Evolutionary conservation across 2,329 filamentous ascomycete species (phyloP).

Genomic region (Trichoderma citrinoviride): DNA sequence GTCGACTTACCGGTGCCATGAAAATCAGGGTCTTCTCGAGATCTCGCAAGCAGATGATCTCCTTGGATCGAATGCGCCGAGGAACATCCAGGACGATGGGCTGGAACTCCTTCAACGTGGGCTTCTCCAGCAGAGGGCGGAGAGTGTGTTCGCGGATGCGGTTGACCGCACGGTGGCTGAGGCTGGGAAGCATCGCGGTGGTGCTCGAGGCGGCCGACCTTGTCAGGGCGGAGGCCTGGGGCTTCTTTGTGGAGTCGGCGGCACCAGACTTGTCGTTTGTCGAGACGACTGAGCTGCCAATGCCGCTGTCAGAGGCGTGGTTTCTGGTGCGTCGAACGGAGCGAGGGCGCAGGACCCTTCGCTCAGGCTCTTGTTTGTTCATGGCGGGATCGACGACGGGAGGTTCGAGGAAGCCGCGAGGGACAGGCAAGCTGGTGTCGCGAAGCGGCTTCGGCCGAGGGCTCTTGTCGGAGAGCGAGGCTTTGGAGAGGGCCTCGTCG

Average conservation of each 20-base stretch:
- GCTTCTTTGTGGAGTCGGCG: constrained; percentile 45
- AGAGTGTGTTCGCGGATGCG: constrained; percentile 79
- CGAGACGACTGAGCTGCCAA: constrained; percentile 77
- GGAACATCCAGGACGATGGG: constrained; percentile 76
- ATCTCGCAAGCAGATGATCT: constrained; percentile 88
- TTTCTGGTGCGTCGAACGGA: constrained; percentile 57
- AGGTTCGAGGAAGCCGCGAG: constrained; percentile 57
- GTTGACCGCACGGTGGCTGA: constrained; percentile 68
- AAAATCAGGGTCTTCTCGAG: constrained; percentile 91
- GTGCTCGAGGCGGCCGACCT: constrained; percentile 54
- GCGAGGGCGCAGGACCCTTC: constrained; percentile 53
- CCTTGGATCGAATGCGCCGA: constrained; percentile 73
- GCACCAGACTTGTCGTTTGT: constrained; percentile 50
- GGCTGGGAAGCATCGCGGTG: constrained; percentile 52
- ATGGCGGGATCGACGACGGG: constrained; percentile 52
- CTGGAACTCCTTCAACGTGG: constrained; percentile 75
- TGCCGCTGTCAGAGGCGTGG: constrained; percentile 80
- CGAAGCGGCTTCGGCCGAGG: constrained; percentile 39
- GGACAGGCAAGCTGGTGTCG: constrained; percentile 59
- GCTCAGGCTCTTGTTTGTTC: constrained; percentile 43
- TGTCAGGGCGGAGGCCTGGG: constrained; percentile 56
- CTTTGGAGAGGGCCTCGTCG: constrained; percentile 58
- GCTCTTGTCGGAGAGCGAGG: constrained; percentile 40
- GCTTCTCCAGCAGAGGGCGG: constrained; percentile 71
- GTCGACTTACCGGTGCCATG: constrained; percentile 85